Conservation (phyloP, 768 basidiomycete genomes). For the Tephrocybe sp. region DNA sequence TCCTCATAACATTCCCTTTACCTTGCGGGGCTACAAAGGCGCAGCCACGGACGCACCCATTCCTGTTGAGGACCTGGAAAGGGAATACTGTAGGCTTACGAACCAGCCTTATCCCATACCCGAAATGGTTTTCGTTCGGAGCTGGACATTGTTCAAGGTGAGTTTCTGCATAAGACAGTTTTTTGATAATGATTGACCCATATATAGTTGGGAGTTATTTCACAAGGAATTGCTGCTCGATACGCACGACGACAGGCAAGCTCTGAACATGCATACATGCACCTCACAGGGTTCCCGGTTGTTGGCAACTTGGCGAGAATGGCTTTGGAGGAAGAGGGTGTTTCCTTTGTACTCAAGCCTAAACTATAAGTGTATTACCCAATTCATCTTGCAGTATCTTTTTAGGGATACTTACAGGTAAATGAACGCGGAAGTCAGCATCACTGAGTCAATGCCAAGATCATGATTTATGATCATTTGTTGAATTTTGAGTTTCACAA, state of each 20-base stretch:
- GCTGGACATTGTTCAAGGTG: slow-evolving; percentile 86
- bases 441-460: not conserved
- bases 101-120: slow-evolving; percentile 70
- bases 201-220: slow-evolving; percentile 69
- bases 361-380: slow-evolving; percentile 27
- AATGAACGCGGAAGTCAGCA: not conserved
- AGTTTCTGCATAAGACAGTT: slow-evolving; percentile 18
- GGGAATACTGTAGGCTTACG: slow-evolving; percentile 73
- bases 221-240: slow-evolving; percentile 89
- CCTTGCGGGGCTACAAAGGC: slow-evolving; percentile 66
- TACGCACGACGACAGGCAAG: slow-evolving; percentile 86
- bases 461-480: too few species aligned
- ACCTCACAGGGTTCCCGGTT: slow-evolving; percentile 50
- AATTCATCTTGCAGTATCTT: too few species aligned
- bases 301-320: slow-evolving; percentile 64
- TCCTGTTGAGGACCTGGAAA: slow-evolving; percentile 69
- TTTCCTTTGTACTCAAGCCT: slow-evolving; percentile 26
- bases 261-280: slow-evolving; percentile 67
- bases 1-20: slow-evolving; percentile 23
- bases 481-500: not conserved
- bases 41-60: slow-evolving; percentile 56
- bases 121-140: slow-evolving; percentile 78
- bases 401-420: not conserved
- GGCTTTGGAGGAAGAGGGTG: slow-evolving; percentile 57
- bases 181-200: slow-evolving; percentile 3